phyloP scores from a whole-genome alignment of 202 grass and related monocot genomes.

The Eragrostis tef region DNA sequence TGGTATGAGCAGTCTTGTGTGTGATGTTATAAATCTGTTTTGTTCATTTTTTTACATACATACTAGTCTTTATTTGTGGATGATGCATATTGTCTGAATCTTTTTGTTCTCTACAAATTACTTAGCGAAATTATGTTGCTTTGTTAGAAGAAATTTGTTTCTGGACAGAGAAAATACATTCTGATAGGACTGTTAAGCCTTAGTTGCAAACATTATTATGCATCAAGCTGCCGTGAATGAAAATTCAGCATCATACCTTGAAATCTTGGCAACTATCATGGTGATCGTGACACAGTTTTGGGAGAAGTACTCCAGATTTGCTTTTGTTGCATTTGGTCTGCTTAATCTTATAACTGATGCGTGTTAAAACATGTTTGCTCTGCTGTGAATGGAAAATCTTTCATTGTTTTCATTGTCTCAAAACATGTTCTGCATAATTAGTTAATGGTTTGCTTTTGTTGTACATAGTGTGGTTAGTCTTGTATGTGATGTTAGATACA shows the following conservation, averaged over 20 bases:
- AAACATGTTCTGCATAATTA: neutral
- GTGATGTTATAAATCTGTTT: neutral
- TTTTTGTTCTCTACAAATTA: neutral
- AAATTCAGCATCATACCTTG: neutral
- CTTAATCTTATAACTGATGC: neutral
- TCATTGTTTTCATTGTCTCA: neutral
- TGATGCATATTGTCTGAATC: neutral
- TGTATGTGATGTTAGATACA: neutral
- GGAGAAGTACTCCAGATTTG: neutral
- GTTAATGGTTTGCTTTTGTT: neutral
- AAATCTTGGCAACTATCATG: constrained; percentile 1
- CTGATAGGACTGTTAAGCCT: neutral
- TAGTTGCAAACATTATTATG: neutral
- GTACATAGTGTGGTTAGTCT: neutral
- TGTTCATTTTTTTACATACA: neutral
- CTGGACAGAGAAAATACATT: neutral
- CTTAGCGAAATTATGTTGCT: neutral
- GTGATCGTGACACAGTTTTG: neutral
- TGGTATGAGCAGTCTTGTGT: neutral
- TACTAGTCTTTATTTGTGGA: neutral
- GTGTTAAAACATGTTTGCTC: neutral
- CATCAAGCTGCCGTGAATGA: neutral
- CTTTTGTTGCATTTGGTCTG: constrained; percentile 8
- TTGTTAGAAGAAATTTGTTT: neutral
- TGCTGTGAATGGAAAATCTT: constrained; percentile 1